Evolutionary conservation across 108 stramenopile species (phyloP), one percentile per base, ranked within the genome.

Genomic region (Cyclostephanos invisitatus): DNA sequence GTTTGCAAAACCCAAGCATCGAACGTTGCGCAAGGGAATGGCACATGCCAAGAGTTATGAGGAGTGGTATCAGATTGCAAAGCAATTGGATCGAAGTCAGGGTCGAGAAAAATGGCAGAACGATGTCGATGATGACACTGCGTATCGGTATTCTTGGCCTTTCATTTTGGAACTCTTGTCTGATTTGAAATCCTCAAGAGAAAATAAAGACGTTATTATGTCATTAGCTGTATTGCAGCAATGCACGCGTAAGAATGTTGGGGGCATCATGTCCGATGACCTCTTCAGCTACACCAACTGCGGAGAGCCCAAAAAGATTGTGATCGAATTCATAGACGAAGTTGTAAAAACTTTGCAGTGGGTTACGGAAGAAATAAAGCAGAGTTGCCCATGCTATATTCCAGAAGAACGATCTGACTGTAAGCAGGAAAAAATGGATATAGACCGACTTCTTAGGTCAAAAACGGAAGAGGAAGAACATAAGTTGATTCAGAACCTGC

Each of bases 211-310:
- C 64, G 37, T 81, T 10, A 46, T 91, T 3, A 35, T 72, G 29
- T 88, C 91, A 6, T 70, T 91, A 61, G 90, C 86, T 25, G 92
- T 93, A 21, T 76, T 96, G 49, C 91, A 90, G 72, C 91, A 91
- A 73, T 96, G 95, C 68, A 93, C 95, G 14, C 68, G 95, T 46
- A 91, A 92, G 63, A 96, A 96, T 83, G 91, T 96, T 5, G 95
- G 95, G 7, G 95, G 95, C 1, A 88, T 96, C 44, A 96, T 96
- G 95, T 87, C 85, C 54, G 88, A 87, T 68, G 87, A 94, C 48
- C 77, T 91, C 63, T 94, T 94, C 65, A 73, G 80, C 12, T 91
- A 80, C 55, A 89, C 91, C 27, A 89, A 96, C 67, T 88, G 85
- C 2, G 95, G 95, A 54, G 92, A 90, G 73, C 91, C 94, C 0